Evolutionary conservation across 2,329 filamentous ascomycete genomes (phyloP), one percentile per base, ranked within the genome.

Genomic region (Balansia obtecta): DNA sequence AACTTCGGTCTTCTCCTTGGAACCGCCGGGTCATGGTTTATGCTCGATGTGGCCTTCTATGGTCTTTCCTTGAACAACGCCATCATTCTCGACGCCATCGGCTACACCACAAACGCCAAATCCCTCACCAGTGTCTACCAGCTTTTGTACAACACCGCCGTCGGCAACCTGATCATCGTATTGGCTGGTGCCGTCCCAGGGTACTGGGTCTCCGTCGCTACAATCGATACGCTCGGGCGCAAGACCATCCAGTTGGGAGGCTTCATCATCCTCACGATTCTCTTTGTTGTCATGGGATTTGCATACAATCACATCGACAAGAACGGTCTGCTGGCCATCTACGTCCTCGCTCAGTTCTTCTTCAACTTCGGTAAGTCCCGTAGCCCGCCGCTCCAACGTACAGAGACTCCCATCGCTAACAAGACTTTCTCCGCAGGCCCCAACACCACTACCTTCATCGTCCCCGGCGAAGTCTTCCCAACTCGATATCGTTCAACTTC

Each of bases 1-100:
- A 83, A 91, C 63, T 80, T 76, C 50, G 80, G 82, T 61, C 75
- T 89, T 15, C 77, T 88, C 0, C 71, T 88, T 41, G 86, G 86
- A n/a, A 91, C 86, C 12, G 85, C 86, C 12, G 83, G 84, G 40
- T 91, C 87, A 2, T 94, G 88, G 87, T 91, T 90, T 67, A 78
- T 86, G 67, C 80, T 87, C 49, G 72, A 72, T 54, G 66, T 73
- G 52, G 77, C 78, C 32, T 80, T 79, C 63, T 85, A 84, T 57
- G 81, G 82, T 49, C 76, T 90, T 20, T 83, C 83, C 34, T 73
- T 91, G 46, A 90, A 89, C 67, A 89, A 88, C 65, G 79, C 82
- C 22, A 77, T 80, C 52, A 87, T 90, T 55, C 76, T 90, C 22
- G 65, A 70, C 27, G 77, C 79, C 3, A 89, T 90, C 59, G 86